Percentiles rank a stretch among this genome's conserved stretches.
These are phyloP conservation scores for Ustilago cynodontis DNA, from an alignment of 1,284 basidiomycete species.

Conservation along the genomic window DNA sequence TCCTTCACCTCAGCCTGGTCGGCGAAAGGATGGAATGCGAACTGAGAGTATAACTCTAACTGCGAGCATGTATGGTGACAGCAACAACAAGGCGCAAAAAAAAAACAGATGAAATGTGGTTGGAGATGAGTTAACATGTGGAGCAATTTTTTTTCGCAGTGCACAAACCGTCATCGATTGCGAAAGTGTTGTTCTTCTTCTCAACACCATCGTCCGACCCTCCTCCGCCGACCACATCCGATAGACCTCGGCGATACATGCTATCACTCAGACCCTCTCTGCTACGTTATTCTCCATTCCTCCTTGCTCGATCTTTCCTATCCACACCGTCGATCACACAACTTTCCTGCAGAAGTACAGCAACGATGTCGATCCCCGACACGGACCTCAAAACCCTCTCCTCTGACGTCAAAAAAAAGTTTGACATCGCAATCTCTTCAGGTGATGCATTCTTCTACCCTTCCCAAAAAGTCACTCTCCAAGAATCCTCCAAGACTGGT, in stretches of 20 bases:
- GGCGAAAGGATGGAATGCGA: neutral
- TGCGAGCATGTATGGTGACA: slow-evolving; percentile 10
- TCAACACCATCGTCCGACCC: neutral
- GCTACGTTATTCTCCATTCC: too few species aligned
- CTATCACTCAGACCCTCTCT: neutral
- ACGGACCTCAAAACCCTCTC: slow-evolving; percentile 43
- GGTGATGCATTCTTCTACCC: slow-evolving; percentile 66
- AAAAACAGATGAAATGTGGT: neutral
- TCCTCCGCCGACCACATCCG: neutral
- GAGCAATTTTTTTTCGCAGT: slow-evolving; percentile 12
- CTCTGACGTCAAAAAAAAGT: slow-evolving; percentile 48
- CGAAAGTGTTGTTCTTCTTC: slow-evolving; percentile 4
- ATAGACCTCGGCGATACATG: slow-evolving; percentile 4
- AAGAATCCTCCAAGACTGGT: slow-evolving; percentile 22
- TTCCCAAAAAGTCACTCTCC: slow-evolving; percentile 45
- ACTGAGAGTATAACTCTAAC: too few species aligned
- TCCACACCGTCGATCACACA: neutral
- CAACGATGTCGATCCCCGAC: slow-evolving; percentile 32
- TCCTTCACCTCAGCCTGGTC: neutral
- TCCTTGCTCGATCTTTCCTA: neutral
- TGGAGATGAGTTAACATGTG: slow-evolving; percentile 11
- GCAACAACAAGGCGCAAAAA: neutral
- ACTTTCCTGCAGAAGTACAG: neutral
- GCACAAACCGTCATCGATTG: slow-evolving; percentile 1
- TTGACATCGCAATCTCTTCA: slow-evolving; percentile 43